Evolutionary conservation across 768 basidiomycete genomes (phyloP), one percentile per base, ranked within the genome.

Genomic region (Leccinum broughii): DNA sequence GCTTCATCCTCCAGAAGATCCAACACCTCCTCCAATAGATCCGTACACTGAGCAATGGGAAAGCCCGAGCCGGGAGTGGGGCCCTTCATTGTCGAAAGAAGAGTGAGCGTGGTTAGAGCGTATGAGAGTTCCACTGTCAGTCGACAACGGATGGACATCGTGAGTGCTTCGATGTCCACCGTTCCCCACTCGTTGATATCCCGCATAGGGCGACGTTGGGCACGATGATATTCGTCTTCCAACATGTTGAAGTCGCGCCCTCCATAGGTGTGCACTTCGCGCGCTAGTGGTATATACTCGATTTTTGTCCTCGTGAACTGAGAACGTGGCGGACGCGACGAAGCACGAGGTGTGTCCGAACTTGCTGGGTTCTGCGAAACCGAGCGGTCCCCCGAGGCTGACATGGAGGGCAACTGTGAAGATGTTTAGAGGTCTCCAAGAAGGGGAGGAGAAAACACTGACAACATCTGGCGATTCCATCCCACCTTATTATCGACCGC

Each of bases 81-180:
- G 10, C 85, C 87, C 30, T 84, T 84, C 85, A 92, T 87, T 2
- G 88, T 86, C 13, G 90, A 89, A 58, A 97, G 77, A 69, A 96
- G 77, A 4, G 88, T 88, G 64, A 98, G 80, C 5, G 92, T 92
- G 22, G 94, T 93, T 65, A 99, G 77, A 5, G 91, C 93, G 71
- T 95, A 98, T 4, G 94, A 89, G 56, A 95, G 77, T 73, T 99
- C 96, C 51, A 85, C 81, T 9, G 87, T 82, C 46, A 98, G 76
- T 37, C 95, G 82, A 37, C 92, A 96, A 34, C 95, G 89, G 44
- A 99, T 77, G 32, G 92, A 91, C 89, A 99, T 88, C n/a, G 87
- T 88, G 54, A 99, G 80, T n/a, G 87, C 87, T 69, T 97, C 95
- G 59, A 98, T 87, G 67, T 98, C 95, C 54, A 96, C 85, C 8